Percentiles rank a stretch among this genome's conserved stretches.
These are phyloP conservation scores for Hibiscus trionum DNA, from an alignment of 345 rosid species.

Conservation along the genomic window DNA sequence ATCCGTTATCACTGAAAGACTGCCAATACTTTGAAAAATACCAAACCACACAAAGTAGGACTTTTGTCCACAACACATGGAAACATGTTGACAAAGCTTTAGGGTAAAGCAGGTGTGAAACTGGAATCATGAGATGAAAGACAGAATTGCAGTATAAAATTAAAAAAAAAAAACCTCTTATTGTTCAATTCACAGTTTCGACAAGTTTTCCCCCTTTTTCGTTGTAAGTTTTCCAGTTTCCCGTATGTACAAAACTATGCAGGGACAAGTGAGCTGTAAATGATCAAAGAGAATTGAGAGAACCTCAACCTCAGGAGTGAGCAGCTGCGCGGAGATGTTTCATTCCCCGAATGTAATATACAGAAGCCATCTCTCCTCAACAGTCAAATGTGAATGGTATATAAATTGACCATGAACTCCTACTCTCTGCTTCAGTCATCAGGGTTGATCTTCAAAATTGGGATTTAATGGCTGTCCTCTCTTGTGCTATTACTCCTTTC, in stretches of 20 bases:
- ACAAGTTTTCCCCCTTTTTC: constrained; percentile 1
- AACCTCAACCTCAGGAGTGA: constrained; percentile 7
- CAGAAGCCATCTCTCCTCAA: constrained; percentile 10
- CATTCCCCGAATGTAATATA: constrained; percentile 15
- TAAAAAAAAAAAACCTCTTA: constrained; percentile 26
- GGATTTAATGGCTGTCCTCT: not conserved
- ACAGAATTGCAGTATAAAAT: no score
- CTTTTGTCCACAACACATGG: no score
- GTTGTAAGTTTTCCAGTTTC: constrained; percentile 3
- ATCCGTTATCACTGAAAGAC: no score
- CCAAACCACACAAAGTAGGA: no score
- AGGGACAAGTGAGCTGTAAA: constrained; percentile 4
- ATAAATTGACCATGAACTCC: not conserved
- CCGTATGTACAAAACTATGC: constrained; percentile 28
- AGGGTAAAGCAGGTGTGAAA: no score
- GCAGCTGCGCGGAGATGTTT: constrained; percentile 10
- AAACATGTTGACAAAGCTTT: no score
- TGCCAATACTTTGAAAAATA: no score
- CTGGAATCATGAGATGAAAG: no score
- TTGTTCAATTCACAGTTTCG: constrained; percentile 28
- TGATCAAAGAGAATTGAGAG: no score
- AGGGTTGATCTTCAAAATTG: not conserved
- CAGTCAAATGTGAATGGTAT: not conserved
- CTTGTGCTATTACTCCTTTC: not conserved
- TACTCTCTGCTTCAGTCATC: not conserved